phyloP scores from a whole-genome alignment of 2,329 filamentous ascomycete genomes.

The Colletotrichum paranaense region DNA sequence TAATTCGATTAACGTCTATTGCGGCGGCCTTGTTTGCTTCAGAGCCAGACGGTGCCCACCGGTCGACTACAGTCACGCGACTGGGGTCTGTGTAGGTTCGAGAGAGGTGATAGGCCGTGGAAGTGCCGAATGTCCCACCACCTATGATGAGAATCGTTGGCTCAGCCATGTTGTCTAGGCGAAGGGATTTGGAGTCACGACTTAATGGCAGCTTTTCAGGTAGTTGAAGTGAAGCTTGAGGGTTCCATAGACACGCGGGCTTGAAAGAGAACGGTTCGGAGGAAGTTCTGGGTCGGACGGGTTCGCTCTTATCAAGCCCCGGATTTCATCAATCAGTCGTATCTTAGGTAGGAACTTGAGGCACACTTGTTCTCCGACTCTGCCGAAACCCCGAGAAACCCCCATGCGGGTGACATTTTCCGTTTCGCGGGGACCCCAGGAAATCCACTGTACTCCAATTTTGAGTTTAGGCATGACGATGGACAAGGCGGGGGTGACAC shows the following conservation, averaged over 20 bases:
- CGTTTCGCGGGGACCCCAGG: neutral
- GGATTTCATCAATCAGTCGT: too few relatives aligned
- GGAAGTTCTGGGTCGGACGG: neutral
- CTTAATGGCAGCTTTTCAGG: neutral
- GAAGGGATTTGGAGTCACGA: neutral
- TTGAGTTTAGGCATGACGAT: neutral
- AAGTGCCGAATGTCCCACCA: slow-evolving; percentile 61
- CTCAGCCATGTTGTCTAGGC: neutral
- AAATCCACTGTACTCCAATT: neutral
- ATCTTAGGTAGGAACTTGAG: too few relatives aligned
- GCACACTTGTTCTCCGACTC: neutral
- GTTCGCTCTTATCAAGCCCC: too few relatives aligned
- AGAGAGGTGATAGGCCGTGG: slow-evolving; percentile 59
- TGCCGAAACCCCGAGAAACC: neutral
- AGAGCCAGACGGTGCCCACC: neutral
- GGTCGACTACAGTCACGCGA: slow-evolving; percentile 33
- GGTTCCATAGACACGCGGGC: neutral
- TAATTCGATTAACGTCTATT: slow-evolving; percentile 51
- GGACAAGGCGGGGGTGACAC: neutral
- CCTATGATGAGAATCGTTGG: slow-evolving; percentile 55
- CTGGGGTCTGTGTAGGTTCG: slow-evolving; percentile 17
- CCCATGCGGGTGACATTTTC: neutral
- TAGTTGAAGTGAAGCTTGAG: neutral
- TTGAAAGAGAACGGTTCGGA: neutral
- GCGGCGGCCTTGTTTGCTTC: slow-evolving; percentile 38